Evolutionary conservation across 2,329 filamentous ascomycete genomes (phyloP).

Genomic region (Xylaria arbuscula): DNA sequence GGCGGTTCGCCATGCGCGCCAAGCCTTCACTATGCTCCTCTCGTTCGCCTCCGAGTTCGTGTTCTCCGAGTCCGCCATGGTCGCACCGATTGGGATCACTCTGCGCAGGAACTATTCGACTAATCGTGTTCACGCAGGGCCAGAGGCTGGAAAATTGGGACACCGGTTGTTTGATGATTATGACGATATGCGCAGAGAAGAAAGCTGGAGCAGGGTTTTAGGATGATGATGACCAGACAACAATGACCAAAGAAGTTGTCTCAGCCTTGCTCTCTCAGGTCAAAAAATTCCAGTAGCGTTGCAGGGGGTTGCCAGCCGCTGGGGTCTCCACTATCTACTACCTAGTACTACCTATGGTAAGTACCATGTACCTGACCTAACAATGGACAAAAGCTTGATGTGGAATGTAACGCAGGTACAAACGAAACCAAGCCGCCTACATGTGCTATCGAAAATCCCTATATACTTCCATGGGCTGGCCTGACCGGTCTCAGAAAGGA

Average conservation of each 20-base stretch:
- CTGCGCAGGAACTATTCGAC: not conserved
- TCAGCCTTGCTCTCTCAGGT: constrained; percentile 44
- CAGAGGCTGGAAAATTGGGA: not conserved
- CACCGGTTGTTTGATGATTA: not conserved
- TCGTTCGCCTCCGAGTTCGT: constrained; percentile 56
- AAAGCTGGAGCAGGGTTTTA: not conserved
- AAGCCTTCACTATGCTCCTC: constrained; percentile 75
- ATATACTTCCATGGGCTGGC: too few species aligned
- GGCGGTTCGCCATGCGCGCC: constrained; percentile 92
- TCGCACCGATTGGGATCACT: constrained; percentile 36
- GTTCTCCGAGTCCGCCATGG: constrained; percentile 57
- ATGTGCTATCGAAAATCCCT: not conserved
- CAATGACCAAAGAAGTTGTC: constrained; percentile 26
- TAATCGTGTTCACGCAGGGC: not conserved
- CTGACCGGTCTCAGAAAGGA: too few species aligned
- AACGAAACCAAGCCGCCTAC: not conserved
- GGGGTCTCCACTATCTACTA: constrained; percentile 19
- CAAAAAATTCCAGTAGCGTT: constrained; percentile 45
- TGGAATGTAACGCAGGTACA: constrained; percentile 15
- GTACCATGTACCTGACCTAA: not conserved
- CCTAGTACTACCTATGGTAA: not conserved
- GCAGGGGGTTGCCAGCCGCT: constrained; percentile 31
- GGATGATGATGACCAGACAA: constrained; percentile 1
- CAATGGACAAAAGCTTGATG: too few species aligned
- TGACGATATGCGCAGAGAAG: not conserved